Evolutionary conservation across 148 eudicot species (phyloP).

Genomic region (Vaccinium darrowii): DNA sequence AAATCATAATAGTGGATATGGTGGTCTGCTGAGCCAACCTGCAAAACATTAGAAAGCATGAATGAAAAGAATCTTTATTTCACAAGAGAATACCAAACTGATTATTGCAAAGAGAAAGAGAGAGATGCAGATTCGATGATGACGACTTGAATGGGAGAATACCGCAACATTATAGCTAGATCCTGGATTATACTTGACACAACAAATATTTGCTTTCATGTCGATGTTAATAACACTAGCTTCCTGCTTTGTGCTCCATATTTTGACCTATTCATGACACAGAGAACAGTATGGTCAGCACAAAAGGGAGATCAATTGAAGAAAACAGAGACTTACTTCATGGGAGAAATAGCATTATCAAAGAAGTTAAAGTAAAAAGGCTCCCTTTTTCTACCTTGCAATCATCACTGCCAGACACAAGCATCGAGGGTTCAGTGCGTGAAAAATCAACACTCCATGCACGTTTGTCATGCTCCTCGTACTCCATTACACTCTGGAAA

Average conservation of each 20-base stretch:
- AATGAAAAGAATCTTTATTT: background rate
- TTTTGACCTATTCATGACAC: slow-evolving; percentile 51
- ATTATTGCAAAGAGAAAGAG: background rate
- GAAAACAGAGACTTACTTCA: background rate
- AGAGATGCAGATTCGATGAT: background rate
- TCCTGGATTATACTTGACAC: slow-evolving; percentile 81
- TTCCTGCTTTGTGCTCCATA: slow-evolving; percentile 80
- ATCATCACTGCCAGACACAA: slow-evolving; percentile 81
- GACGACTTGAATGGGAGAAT: slow-evolving; percentile 8
- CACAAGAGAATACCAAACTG: background rate
- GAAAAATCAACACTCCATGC: slow-evolving; percentile 86
- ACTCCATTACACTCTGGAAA: slow-evolving; percentile 68
- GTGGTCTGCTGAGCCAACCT: slow-evolving; percentile 87
- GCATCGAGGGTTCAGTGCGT: slow-evolving; percentile 70
- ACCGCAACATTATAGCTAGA: slow-evolving; percentile 71
- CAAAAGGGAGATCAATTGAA: background rate
- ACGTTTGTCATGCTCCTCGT: slow-evolving; percentile 78
- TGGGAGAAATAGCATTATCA: background rate
- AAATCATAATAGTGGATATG: slow-evolving; percentile 72
- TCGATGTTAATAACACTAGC: slow-evolving; percentile 70
- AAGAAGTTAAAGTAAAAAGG: background rate
- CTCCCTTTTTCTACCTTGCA: slow-evolving; percentile 45
- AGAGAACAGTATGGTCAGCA: background rate
- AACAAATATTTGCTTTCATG: slow-evolving; percentile 80
- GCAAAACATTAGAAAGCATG: slow-evolving; percentile 22